Base-by-base conservation (phyloP, 352 stramenopile species). In the Phytophthora pinifolia region DNA sequence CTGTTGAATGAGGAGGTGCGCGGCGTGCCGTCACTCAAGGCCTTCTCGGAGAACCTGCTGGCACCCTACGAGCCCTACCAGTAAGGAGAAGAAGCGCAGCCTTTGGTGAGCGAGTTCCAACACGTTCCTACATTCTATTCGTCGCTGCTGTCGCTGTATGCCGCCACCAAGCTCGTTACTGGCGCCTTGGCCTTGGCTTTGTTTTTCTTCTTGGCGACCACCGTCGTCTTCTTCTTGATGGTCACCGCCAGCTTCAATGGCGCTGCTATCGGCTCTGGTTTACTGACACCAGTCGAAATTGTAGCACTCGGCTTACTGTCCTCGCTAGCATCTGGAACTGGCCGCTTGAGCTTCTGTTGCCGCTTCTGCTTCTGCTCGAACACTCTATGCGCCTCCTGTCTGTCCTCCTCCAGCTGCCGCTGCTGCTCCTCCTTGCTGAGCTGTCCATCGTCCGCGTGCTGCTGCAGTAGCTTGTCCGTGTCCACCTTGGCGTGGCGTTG, bases 1-100 rank as follows among this genome's bases (percentile, higher is more conserved):
- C 77, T 99, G 46, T 79, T 99, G 62, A 98, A 98, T 68, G 94
- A 99, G 62, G 97, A 99, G 76, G 97, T 99, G 65, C 87, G 96
- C 44, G 96, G 96, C 46, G 86, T 96, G n/a, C 88, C 96, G 29
- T 89, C 94, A 58, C 78, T 99, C 18, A 94, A 88, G 55, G 67
- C 82, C 17, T 99, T 99, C 70, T 98, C 93, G 5, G 74, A 97
- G 70, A 85, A 97, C 49, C 84, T 98, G 67, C 83, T 98, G 46
- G 94, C 97, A 64, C 96, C 96, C 44, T 97, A 96, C 73, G 88
- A 97, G 58, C 82, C 82, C 25, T 77, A 64, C 39, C 57, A 83
- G 50, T 87, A 80, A 43, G 25, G 30, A 59, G 32, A 59, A 67
- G 35, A 44, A 65, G 39, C 58, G 47, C 12, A 39, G 37, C 27